Base-by-base conservation (phyloP, 345 rosid genomes). In the Camelina laxa region DNA sequence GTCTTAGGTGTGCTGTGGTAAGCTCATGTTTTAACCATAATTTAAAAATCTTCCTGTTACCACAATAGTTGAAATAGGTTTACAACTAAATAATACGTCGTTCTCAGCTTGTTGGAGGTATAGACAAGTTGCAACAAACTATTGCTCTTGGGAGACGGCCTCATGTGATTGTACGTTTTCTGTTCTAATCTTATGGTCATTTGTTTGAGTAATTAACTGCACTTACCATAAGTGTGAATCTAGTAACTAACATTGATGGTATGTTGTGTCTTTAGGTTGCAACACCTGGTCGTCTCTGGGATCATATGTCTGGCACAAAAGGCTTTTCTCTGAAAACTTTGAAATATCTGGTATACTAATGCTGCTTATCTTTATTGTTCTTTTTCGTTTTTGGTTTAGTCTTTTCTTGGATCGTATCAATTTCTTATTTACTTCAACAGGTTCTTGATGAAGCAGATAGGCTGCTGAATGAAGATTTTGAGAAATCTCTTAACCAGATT, bases 381-480 rank as follows among this genome's bases (percentile, higher is more conserved):
- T 8, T 36, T 58, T 60, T 31, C 11, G n/a, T 9, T 19, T 21
- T 67, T 36, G 64, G 24, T 77, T 13, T 72, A 21, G 36, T n/a
- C 2, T 65, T 42, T 50, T 31, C 19, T 59, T 57, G 2, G 55
- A 49, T 42, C 2, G 7, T 42, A 16, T 57, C 55, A 11, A 10
- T 27, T 20, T n/a, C 7, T 1, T 17, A 36, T 6, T 31, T 17
- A 24, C 53, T 57, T 15, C 10, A 17, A 41, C 86, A 92, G 99
- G 93, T 95, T 60, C 81, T 95, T 69, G 99, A 95, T 80, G 98
- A 95, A 83, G 97, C 98, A 35, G 99, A 95, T 79, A 88, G 97
- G 73, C 79, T 95, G 79, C 84, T 95, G 60, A 92, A 90, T 84
- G 96, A 90, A 60, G 99, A 95, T 53, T 95, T 92, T 82, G 97